A percentile compares a stretch with the other conserved stretches of the same genome.
Conservation (phyloP, 179 eudicot species). For the Beta macrorhiza region DNA sequence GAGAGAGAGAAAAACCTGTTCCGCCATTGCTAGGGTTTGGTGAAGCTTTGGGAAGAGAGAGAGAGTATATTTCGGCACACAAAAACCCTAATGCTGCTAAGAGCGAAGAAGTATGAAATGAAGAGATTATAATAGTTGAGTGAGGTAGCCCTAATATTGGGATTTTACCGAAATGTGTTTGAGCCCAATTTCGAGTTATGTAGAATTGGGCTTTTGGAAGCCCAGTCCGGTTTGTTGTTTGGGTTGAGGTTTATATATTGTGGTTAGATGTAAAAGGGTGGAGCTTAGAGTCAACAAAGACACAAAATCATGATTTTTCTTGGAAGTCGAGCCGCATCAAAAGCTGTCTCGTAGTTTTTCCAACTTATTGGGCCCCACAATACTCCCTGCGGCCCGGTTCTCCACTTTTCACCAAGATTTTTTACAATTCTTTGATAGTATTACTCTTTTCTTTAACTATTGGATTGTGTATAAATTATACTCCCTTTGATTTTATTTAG, state of each 20-base stretch:
- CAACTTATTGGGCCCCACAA: constrained; percentile 15
- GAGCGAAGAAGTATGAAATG: neutral
- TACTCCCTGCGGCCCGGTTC: neutral
- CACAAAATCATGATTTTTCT: constrained; percentile 6
- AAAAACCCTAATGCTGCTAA: constrained; percentile 23
- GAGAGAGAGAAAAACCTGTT: constrained; percentile 38
- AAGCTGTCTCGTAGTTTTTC: constrained; percentile 14
- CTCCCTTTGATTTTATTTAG: no score
- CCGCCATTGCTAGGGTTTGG: constrained; percentile 53
- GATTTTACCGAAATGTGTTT: neutral
- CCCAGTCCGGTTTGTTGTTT: neutral
- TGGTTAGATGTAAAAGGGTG: constrained; percentile 7
- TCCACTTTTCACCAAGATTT: neutral
- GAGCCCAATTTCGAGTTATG: neutral
- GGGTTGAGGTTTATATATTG: neutral
- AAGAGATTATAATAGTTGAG: neutral
- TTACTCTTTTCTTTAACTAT: no score
- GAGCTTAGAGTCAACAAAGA: constrained; percentile 18
- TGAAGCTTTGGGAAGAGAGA: neutral
- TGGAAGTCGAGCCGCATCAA: constrained; percentile 22
- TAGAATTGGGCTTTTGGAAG: neutral
- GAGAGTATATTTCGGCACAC: neutral
- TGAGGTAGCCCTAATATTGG: neutral
- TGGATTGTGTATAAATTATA: no score
- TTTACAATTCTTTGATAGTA: no score